Evolutionary conservation across 768 basidiomycete species (phyloP), one percentile per base, ranked within the genome.

Genomic region (Candolleomyces eurysporus): DNA sequence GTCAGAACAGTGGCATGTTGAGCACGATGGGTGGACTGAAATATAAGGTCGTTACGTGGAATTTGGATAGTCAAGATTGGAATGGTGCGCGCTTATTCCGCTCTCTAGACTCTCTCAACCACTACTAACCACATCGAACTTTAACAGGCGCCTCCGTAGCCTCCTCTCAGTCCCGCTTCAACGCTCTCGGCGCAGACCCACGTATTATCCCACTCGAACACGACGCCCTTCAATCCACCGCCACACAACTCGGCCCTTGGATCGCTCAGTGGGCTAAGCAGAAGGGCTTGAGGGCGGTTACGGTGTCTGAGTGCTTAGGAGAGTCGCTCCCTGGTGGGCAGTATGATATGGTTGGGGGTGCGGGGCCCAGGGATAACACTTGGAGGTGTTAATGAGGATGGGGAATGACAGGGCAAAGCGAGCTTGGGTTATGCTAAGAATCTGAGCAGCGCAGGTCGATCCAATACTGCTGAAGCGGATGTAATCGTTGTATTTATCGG

Each of bases 31-130:
- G 56, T 19, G 58, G 43, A 19, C 49, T 61, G 40, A 52, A 56
- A 9, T 63, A 63, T 57, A 65, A 65, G 42, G 52, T 61, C 42
- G 64, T 65, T 49, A 65, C 64, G 39, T 65, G 64, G 62, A 65
- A 63, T 48, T 57, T 65, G 39, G 64, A 63, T 48, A 51, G 59
- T 19, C 53, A 61, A 46, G 64, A 65, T 42, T 63, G 64, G 64
- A 63, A 63, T 32, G 62, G 64, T 63, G 42, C 43, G 61, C 48
- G 6, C 19, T 30, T 49, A 7, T 17, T 14, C 10, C 26, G 39
- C 10, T 48, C 30, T 5, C 16, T 50, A 2, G 4, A 22, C 42
- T 22, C 32, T 36, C 57, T 32, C 26, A 17, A 22, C 51, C 16
- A 30, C 17, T 17, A 22, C 36, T 55, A 7, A 26, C 4, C 32